Base-by-base conservation (phyloP, 1,284 basidiomycete species). In the Tilletia indica region DNA sequence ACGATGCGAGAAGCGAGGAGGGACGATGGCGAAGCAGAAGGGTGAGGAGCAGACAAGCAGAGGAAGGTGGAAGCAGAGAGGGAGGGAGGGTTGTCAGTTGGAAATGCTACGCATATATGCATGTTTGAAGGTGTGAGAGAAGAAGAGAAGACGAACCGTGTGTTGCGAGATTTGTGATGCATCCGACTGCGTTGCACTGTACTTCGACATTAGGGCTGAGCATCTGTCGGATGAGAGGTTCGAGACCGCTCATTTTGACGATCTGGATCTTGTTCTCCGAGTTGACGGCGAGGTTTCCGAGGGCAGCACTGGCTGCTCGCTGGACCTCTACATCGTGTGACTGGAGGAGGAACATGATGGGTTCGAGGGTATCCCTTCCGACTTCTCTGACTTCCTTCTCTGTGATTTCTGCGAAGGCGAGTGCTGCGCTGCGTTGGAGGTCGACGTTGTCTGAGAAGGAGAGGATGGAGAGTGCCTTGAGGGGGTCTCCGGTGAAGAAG, bases 401-500 rank as follows among this genome's bases (percentile, higher is more conserved):
- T 21, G 97, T 99, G 78, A 99, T 99, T 86, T 99, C 97, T 67
- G 97, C 97, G 84, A 99, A 99, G 0, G 97, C 97, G 66, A 99
- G 89, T 3, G 97, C 97, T 1, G 97, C 97, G 77, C 94, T 97
- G 68, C 97, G 90, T 87, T 99, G 97, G 48, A 99, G 88, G 86
- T 99, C 97, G 81, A 99, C 97, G 87, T 99, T 99, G 87, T 99
- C 97, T 45, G 93, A 95, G 87, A 98, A 99, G 16, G 94, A 97
- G 76, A 99, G 91, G 73, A 94, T 99, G 14, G 95, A 98, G 74
- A 99, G 88, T 61, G 97, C 94, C 70, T 91, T 89, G 71, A 99
- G 90, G 21, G 97, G 96, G 36, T 92, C 91, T 47, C 82, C 82
- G 5, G 82, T 79, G 74, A 84, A 84, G 72, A 84, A 84, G 78